A percentile compares a stretch with the other conserved stretches of the same genome.
These are phyloP conservation scores for Pichia californica DNA, from an alignment of 805 yeast genomes.

Conservation along the genomic window DNA sequence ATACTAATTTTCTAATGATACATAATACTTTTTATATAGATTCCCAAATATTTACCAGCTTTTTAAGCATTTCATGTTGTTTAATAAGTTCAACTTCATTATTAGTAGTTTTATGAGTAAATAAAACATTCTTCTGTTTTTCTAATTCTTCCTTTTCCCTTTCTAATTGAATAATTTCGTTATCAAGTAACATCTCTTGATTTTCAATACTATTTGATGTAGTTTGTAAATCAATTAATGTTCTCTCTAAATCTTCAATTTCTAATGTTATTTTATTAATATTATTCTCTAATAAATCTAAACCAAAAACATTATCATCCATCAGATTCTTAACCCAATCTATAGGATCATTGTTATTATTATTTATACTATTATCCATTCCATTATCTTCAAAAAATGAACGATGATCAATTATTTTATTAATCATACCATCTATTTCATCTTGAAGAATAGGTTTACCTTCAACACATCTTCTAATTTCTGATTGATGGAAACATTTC, in stretches of 20 bases:
- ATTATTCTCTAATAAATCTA: conserved; percentile 2
- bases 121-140: conserved; percentile 19
- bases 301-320: conserved; percentile 1
- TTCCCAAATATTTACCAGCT: conserved; percentile 18
- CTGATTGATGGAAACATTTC: conserved; percentile 12
- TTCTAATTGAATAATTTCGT: conserved; percentile 17
- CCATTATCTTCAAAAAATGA: conserved; percentile 3
- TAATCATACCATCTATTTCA: conserved; percentile 25
- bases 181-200: background rate
- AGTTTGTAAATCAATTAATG: background rate
- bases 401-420: conserved; percentile 2
- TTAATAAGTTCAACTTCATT: conserved; percentile 10
- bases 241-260: conserved; percentile 1
- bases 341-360: background rate
- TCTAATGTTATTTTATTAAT: background rate
- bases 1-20: background rate
- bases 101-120: conserved; percentile 11
- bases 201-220: background rate
- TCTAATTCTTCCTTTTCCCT: conserved; percentile 1
- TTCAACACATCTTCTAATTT: conserved; percentile 14
- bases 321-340: conserved; percentile 3
- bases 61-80: conserved; percentile 14
- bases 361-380: background rate
- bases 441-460: conserved; percentile 21
- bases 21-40: conserved; percentile 1